phyloP scores from a whole-genome alignment of 2,329 filamentous ascomycete species.

The Curvularia hawaiiensis region DNA sequence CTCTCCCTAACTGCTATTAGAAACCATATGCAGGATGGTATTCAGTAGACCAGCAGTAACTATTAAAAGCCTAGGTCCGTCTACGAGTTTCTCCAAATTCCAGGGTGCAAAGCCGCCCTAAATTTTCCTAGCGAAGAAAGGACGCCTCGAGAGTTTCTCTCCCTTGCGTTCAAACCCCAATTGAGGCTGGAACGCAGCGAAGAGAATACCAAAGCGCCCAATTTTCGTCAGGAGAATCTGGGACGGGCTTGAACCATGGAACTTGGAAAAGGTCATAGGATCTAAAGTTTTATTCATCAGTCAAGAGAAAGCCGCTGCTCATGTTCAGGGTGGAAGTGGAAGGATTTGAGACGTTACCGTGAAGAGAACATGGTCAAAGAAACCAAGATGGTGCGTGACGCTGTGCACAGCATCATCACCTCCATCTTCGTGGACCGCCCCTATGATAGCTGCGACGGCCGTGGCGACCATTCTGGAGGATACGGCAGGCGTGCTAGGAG shows the following conservation, averaged over 20 bases:
- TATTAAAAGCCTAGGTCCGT: not conserved
- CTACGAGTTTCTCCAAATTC: not conserved
- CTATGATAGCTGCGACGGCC: conserved; percentile 44
- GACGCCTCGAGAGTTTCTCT: not conserved
- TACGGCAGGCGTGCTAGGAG: not conserved
- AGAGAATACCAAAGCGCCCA: not conserved
- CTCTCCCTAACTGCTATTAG: not conserved
- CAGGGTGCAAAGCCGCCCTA: not conserved
- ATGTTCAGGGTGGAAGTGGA: not conserved
- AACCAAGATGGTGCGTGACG: conserved; percentile 15
- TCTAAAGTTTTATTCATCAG: conserved; percentile 10
- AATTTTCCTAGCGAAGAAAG: not conserved
- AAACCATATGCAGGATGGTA: not conserved
- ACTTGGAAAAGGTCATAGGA: not conserved
- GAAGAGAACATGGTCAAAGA: conserved; percentile 14
- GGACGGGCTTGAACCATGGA: not conserved
- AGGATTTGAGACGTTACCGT: not conserved
- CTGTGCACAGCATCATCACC: conserved; percentile 11
- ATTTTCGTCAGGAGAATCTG: not conserved
- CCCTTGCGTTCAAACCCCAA: not conserved
- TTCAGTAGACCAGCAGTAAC: not conserved
- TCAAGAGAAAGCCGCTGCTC: not conserved
- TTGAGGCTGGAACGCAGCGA: not conserved
- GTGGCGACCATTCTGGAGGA: conserved; percentile 32
- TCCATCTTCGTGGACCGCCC: conserved; percentile 40